A percentile compares a stretch with the other conserved stretches of the same genome.
phyloP scores from a whole-genome alignment of 2,329 filamentous ascomycete genomes.

The Lachnellula hyalina region DNA sequence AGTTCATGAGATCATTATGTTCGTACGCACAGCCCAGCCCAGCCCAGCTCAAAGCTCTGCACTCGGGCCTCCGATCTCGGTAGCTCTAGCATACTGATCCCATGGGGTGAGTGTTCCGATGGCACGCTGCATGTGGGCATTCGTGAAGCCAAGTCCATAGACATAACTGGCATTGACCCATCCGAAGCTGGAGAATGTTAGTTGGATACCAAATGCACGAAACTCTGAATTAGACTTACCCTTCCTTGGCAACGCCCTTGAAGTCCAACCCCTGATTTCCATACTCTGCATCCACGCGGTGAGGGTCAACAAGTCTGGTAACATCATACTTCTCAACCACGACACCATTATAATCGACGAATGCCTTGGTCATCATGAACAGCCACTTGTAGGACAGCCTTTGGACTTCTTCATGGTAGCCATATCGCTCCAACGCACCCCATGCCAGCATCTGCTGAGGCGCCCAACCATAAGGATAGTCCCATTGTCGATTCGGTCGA shows the following conservation, averaged over 20 bases:
- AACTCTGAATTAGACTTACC: slow-evolving; percentile 53
- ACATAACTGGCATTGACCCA: slow-evolving; percentile 99
- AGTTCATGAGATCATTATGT: background rate
- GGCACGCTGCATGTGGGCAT: slow-evolving; percentile 82
- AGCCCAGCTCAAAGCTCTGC: too few relatives aligned
- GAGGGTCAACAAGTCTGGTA: slow-evolving; percentile 80
- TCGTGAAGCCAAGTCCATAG: slow-evolving; percentile 83
- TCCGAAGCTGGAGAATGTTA: slow-evolving; percentile 64
- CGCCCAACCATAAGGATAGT: slow-evolving; percentile 97
- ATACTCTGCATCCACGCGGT: slow-evolving; percentile 94
- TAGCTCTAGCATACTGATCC: slow-evolving; percentile 20
- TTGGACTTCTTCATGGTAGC: slow-evolving; percentile 85
- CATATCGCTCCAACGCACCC: slow-evolving; percentile 87
- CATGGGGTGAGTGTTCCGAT: slow-evolving; percentile 81
- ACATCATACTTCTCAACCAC: slow-evolving; percentile 99
- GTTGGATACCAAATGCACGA: slow-evolving; percentile 2
- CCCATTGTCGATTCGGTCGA: slow-evolving; percentile 94
- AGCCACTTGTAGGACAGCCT: slow-evolving; percentile 92
- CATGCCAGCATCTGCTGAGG: slow-evolving; percentile 98
- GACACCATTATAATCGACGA: slow-evolving; percentile 96
- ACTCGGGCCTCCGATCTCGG: background rate
- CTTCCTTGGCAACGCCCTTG: slow-evolving; percentile 92
- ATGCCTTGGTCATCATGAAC: slow-evolving; percentile 97
- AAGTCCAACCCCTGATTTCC: slow-evolving; percentile 95
- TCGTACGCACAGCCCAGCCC: background rate